Base-by-base conservation (phyloP, 805 yeast genomes). In the Starmerella geochares region DNA sequence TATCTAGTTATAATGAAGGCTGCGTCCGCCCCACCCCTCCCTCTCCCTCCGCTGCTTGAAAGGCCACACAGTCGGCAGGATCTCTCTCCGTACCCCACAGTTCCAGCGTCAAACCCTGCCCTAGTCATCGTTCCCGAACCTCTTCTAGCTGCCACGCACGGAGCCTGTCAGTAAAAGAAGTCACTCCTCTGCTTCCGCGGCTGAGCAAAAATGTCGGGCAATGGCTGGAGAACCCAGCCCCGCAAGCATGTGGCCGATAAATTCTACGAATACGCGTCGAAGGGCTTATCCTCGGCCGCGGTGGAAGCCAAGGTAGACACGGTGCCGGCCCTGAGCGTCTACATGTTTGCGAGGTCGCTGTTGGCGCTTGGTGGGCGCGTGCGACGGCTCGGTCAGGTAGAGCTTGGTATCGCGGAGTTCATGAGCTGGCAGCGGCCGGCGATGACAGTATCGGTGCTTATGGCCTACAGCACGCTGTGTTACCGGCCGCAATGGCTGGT, bases 381-480 rank as follows among this genome's bases (percentile, higher is more conserved):
- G 7, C 24, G 47, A 14, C 32, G 42, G 8, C 17, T 83, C 9
- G 81, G 83, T 57, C 73, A 68, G 37, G 50, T 79, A 1, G 90
- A 83, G 58, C 81, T 80, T 56, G 77, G 79, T 2, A 37, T 81
- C 1, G 69, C 80, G 6, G 75, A 78, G 45, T 61, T 83, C 0
- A 51, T 85, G 21, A 75, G 84, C 4, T 88, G 96, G 96, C 76
- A 79, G 52, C 70, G 73, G 24, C 88, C 94, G 0, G 70, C 83
- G 0, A 74, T 78, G 53, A 87, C 96, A 0, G 55, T 87, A 4
- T 69, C 81, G 0, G 62, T 70, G 20, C 65, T 86, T 48, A 67
- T 81, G 4, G 54, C 78, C 1, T 80, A 82, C 55, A 80, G 95
- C 0, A 71, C 78, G 52, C 67, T 80, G 1, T 83, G 92, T 58